Evolutionary conservation across 768 basidiomycete genomes (phyloP).

Genomic region (Paxillus rubicundulus): DNA sequence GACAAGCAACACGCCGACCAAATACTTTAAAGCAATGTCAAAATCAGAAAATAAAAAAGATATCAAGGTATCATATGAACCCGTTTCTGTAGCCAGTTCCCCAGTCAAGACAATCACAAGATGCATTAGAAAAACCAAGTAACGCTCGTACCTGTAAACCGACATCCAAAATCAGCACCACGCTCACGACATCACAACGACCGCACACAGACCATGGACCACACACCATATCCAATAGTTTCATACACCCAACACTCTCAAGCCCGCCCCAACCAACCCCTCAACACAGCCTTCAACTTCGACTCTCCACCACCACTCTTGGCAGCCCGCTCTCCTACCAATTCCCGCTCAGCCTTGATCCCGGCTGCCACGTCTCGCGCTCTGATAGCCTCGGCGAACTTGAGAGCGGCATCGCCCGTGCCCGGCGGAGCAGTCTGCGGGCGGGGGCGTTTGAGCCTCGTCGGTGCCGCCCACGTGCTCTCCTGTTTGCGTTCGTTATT

Average conservation of each 20-base stretch:
- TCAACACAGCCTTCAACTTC: slow-evolving; percentile 15
- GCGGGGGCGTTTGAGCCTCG: slow-evolving; percentile 12
- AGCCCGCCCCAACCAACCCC: not conserved
- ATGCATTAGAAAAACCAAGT: too few species aligned
- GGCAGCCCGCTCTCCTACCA: not conserved
- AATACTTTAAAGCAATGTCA: too few species aligned
- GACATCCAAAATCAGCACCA: too few species aligned
- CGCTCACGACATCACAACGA: too few species aligned
- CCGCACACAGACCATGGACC: not conserved
- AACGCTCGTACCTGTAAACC: too few species aligned
- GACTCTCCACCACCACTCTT: slow-evolving; percentile 9
- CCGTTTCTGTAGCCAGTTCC: too few species aligned
- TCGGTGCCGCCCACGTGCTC: not conserved
- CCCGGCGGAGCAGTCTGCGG: slow-evolving; percentile 27
- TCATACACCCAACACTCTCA: not conserved
- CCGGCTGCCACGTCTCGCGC: not conserved
- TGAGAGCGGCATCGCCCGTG: slow-evolving; percentile 8
- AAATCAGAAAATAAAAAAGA: too few species aligned
- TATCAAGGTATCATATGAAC: too few species aligned
- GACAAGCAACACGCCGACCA: too few species aligned
- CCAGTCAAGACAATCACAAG: too few species aligned
- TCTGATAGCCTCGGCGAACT: slow-evolving; percentile 13
- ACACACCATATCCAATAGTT: not conserved
- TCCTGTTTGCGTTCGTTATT: not conserved
- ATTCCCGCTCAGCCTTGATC: not conserved